Evolutionary conservation across 176 grass and related monocot species (phyloP).

Genomic region (Canna indica): DNA sequence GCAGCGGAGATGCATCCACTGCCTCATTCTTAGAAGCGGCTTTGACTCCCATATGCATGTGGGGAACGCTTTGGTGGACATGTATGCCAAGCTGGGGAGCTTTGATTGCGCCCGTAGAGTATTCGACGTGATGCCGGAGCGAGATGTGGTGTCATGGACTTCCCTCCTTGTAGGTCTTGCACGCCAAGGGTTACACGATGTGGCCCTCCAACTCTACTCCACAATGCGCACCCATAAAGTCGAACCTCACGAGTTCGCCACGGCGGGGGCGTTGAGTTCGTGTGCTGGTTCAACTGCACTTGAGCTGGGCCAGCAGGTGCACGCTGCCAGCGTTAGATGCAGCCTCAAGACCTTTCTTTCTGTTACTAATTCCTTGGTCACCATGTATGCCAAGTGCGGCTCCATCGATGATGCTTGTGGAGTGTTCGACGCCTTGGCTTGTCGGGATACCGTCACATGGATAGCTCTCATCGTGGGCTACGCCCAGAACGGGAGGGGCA

Average conservation of each 20-base stretch:
- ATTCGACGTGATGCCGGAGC: slow-evolving; percentile 45
- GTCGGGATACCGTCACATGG: slow-evolving; percentile 11
- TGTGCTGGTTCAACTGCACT: slow-evolving; percentile 1
- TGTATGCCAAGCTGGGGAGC: slow-evolving; percentile 39
- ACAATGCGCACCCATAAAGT: neutral
- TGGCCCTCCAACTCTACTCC: slow-evolving; percentile 14
- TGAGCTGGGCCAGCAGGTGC: slow-evolving; percentile 9
- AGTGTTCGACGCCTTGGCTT: neutral
- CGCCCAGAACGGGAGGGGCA: slow-evolving; percentile 11
- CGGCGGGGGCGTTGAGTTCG: neutral
- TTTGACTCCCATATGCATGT: slow-evolving; percentile 42
- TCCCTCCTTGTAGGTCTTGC: slow-evolving; percentile 47
- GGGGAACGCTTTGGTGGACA: slow-evolving; percentile 53
- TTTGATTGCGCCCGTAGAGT: slow-evolving; percentile 21
- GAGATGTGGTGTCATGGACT: slow-evolving; percentile 60
- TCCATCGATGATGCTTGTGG: slow-evolving; percentile 1
- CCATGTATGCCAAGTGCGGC: slow-evolving; percentile 12
- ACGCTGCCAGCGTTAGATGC: neutral
- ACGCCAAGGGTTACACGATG: slow-evolving; percentile 26
- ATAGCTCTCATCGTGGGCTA: slow-evolving; percentile 14
- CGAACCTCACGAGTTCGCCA: slow-evolving; percentile 6
- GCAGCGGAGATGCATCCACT: slow-evolving; percentile 26
- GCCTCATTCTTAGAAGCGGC: slow-evolving; percentile 29
- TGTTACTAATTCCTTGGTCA: slow-evolving; percentile 8
- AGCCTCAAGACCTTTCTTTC: slow-evolving; percentile 6